Evolutionary conservation across 1,284 basidiomycete species (phyloP), one percentile per base, ranked within the genome.

Genomic region (Mycosarcoma maydis): DNA sequence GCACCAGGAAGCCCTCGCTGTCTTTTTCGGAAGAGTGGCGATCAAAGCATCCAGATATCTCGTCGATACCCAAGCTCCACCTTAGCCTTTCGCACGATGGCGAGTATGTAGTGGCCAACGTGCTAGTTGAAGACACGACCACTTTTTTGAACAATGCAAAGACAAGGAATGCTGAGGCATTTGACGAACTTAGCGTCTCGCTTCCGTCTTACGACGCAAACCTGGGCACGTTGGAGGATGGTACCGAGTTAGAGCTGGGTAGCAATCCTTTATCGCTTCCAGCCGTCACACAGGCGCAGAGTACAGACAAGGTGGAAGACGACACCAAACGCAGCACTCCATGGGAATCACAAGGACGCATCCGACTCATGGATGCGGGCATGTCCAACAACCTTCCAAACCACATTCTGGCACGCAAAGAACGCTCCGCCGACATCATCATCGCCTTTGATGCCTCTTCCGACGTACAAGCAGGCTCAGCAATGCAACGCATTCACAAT

Each of bases 21-120:
- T n/a, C 42, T 8, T 56, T 73, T 16, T 72, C 68, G 6, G 45
- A 53, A 1, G 68, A 73, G 26, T 57, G 72, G 56, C 26, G 50
- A 1, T 57, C 60, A 16, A 75, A 76, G 7, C 64, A 77, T 46
- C 75, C 77, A 6, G 39, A 52, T 32, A 34, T 48, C 13, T 11
- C 26, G 30, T 23, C 49, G 6, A 48, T 68, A 16, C 33, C 84
- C 84, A 52, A 45, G 11, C 26, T 77, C 24, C 87, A 90, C 79
- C 85, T 87, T 19, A 92, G 89, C 42, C 85, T 92, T 42, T 91
- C 89, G 68, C 92, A 94, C 72, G 92, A 94, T 73, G 91, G 90
- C 22, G 90, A 91, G 34, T 92, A 92, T 74, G 86, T 92, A 9
- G 86, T 90, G 43, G 87, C 91, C 4, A 87, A 87, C 10, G 91